Conservation (phyloP, 176 grass and related monocot genomes). For the Triticum timopheevii region DNA sequence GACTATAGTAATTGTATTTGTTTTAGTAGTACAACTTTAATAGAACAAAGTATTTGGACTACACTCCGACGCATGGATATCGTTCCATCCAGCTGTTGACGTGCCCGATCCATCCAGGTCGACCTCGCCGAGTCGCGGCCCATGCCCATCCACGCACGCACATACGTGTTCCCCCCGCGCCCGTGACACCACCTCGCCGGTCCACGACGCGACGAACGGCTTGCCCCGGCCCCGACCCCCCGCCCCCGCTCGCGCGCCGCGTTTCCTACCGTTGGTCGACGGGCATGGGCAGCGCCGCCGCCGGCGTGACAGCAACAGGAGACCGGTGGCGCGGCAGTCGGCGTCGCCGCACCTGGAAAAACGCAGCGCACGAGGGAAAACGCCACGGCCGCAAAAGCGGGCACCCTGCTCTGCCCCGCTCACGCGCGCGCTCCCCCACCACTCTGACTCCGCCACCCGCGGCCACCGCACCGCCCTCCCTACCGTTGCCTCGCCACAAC, state of each 20-base stretch:
- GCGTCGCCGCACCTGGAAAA: neutral
- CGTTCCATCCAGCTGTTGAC: neutral
- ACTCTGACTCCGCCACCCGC: too few relatives aligned
- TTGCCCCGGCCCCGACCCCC: neutral
- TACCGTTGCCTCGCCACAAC: constrained; percentile 33
- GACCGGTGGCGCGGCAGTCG: neutral
- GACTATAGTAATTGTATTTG: too few relatives aligned
- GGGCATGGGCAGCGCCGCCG: neutral
- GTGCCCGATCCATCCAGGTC: neutral
- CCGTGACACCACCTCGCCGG: neutral
- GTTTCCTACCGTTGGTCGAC: neutral
- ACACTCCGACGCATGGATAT: neutral
- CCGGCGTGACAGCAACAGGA: neutral
- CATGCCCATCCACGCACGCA: neutral
- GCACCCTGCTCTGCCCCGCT: neutral
- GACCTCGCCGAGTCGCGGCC: neutral
- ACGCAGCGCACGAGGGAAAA: neutral
- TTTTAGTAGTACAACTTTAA: too few relatives aligned
- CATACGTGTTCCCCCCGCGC: neutral
- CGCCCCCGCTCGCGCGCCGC: neutral
- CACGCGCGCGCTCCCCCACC: neutral
- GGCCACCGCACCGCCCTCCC: constrained; percentile 5
- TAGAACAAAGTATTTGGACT: too few relatives aligned
- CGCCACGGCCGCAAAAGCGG: neutral
- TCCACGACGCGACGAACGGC: neutral